A percentile compares a stretch with the other conserved stretches of the same genome.
Conservation (phyloP, 345 rosid species). For the Erysimum cheiranthoides region DNA sequence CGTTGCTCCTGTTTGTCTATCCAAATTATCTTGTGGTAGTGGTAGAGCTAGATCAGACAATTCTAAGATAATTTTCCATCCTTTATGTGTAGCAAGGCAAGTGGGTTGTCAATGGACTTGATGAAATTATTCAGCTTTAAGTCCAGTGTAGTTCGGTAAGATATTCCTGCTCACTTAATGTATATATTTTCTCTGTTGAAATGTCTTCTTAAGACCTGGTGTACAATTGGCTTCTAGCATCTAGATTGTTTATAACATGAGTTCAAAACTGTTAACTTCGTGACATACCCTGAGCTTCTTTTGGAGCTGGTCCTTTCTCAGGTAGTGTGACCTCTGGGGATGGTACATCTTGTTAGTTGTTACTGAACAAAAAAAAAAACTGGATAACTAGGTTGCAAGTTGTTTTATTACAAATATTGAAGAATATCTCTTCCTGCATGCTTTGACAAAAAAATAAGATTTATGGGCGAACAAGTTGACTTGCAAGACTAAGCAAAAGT, state of each 20-base stretch:
- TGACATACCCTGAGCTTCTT: not conserved
- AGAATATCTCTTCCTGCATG: conserved; percentile 15
- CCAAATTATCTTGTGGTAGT: conserved; percentile 4
- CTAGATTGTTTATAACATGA: conserved; percentile 5
- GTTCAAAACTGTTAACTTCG: conserved; percentile 4
- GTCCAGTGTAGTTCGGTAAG: conserved; percentile 80
- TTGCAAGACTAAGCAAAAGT: conserved; percentile 6
- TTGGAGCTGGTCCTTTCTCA: conserved; percentile 18
- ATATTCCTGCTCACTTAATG: conserved; percentile 22
- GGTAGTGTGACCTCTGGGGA: not conserved
- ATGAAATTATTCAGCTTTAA: conserved; percentile 86
- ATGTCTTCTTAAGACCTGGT: not conserved
- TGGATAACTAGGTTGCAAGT: not conserved
- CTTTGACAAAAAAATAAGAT: not conserved
- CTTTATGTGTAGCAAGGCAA: conserved; percentile 63
- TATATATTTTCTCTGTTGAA: conserved; percentile 1
- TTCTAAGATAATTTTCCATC: conserved; percentile 4
- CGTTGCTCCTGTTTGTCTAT: not conserved
- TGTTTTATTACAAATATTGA: not conserved
- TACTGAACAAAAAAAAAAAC: not conserved
- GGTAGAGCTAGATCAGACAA: conserved; percentile 8
- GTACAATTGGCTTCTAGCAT: not conserved
- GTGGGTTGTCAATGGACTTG: conserved; percentile 77
- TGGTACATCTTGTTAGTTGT: conserved; percentile 21
- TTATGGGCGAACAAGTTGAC: not conserved